Evolutionary conservation across 1,284 basidiomycete species (phyloP), one percentile per base, ranked within the genome.

Genomic region (Malassezia japonica): DNA sequence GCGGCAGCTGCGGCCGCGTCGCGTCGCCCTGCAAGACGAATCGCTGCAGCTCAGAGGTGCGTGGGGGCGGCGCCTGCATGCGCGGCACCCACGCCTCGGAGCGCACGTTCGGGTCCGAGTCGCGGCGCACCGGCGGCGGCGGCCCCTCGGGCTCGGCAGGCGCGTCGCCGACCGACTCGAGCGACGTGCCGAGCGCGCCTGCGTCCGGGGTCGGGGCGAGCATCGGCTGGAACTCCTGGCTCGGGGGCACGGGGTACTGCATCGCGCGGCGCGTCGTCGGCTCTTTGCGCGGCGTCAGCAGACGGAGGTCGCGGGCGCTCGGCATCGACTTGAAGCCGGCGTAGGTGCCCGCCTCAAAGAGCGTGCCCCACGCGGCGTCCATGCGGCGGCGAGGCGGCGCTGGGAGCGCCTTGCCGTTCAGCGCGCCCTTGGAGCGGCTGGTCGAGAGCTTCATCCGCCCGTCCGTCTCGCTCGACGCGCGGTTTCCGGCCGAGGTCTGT

Each of bases 291-390:
- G 64, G 60, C 2, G 64, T 61, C 0, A 61, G 57, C 10, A 67
- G 49, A 6, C 65, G 57, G 45, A 67, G 43, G 6, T 66, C 66
- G 29, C 63, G 66, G 16, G 37, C 34, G 36, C 59, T 57, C 16
- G 62, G 59, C 16, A 50, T 56, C 34, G 62, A 59, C 42, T 63
- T 65, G 60, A 65, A 65, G 20, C 67, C 64, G 13, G 67, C 61
- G 36, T 68, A 61, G 7, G 59, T 61, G 36, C 65, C 62, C 3
- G 62, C 43, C 24, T 62, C 59, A 31, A 67, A 55, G 25, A 55
- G 43, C 35, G 65, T 59, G 18, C 64, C 64, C 59, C 60, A 65
- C 36, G 25, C 40, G 24, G n/a, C 21, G 40, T 48, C 55, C 23
- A 45, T 50, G 38, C 46, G 57, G 29, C 48, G 65, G 23, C 57